Evolutionary conservation across 495 filamentous ascomycete species (phyloP).

Genomic region (Podospora didyma): DNA sequence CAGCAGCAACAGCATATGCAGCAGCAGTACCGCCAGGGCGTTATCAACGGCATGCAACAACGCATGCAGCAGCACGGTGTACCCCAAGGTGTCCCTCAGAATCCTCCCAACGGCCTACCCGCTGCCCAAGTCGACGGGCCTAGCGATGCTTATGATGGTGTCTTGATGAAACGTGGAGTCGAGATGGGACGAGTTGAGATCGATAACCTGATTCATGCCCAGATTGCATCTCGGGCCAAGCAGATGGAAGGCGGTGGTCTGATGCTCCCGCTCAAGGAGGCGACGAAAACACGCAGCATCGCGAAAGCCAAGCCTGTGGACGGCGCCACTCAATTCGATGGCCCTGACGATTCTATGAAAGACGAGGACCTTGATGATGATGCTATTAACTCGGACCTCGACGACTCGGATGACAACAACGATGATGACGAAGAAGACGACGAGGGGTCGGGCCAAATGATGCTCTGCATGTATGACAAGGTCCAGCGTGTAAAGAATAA

Average conservation of each 20-base stretch:
- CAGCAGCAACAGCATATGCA: conserved; percentile 38
- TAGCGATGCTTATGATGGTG: conserved; percentile 44
- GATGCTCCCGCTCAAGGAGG: conserved; percentile 62
- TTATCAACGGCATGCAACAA: conserved; percentile 28
- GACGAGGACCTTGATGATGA: conserved; percentile 77
- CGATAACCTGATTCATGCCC: conserved; percentile 57
- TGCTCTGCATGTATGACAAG: conserved; percentile 99
- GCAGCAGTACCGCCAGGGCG: conserved; percentile 24
- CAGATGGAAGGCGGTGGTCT: conserved; percentile 77
- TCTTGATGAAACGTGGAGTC: conserved; percentile 44
- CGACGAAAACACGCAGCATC: conserved; percentile 30
- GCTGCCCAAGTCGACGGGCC: conserved; percentile 48
- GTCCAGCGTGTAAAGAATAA: conserved; percentile 99
- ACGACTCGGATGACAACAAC: conserved; percentile 84
- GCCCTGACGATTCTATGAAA: conserved; percentile 57
- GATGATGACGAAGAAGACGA: conserved; percentile 80
- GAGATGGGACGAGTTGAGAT: conserved; percentile 52
- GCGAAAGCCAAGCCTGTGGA: conserved; percentile 22
- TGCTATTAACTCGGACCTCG: conserved; percentile 97
- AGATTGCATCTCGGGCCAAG: conserved; percentile 63
- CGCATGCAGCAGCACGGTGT: conserved; percentile 37
- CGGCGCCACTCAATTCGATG: conserved; percentile 59
- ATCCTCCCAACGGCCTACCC: conserved; percentile 37
- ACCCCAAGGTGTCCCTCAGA: conserved; percentile 27
- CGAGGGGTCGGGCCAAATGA: conserved; percentile 70